Evolutionary conservation across 1,284 basidiomycete species (phyloP).

Genomic region (Rhizoctonia solani): DNA sequence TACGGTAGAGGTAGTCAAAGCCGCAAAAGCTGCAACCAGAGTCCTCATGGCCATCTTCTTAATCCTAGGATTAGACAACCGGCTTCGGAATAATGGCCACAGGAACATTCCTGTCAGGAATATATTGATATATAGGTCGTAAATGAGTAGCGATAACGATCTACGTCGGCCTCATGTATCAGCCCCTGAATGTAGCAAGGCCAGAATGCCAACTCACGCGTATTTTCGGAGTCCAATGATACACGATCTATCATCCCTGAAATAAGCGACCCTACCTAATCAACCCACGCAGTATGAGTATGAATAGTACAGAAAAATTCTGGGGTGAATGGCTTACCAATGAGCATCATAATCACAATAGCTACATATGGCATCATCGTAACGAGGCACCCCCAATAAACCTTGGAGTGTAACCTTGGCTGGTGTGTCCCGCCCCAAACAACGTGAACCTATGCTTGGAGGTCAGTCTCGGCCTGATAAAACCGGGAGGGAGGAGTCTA

Average conservation of each 20-base stretch:
- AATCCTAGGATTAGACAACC: constrained; percentile 47
- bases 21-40: constrained; percentile 47
- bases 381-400: constrained; percentile 47
- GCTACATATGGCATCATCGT: constrained; percentile 46
- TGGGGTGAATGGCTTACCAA: constrained; percentile 41
- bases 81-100: constrained; percentile 50
- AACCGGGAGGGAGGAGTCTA: constrained; percentile 35
- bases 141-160: constrained; percentile 50
- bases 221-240: constrained; percentile 51
- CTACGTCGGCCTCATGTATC: constrained; percentile 33
- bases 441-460: constrained; percentile 46
- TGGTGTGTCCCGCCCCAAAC: constrained; percentile 44
- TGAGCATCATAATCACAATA: constrained; percentile 46
- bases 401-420: constrained; percentile 44
- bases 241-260: constrained; percentile 48
- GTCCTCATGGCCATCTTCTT: constrained; percentile 51
- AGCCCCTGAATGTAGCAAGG: not conserved
- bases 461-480: constrained; percentile 8
- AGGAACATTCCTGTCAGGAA: constrained; percentile 54
- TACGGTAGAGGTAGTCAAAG: constrained; percentile 48
- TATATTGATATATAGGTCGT: constrained; percentile 53
- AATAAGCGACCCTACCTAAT: constrained; percentile 48
- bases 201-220: constrained; percentile 41
- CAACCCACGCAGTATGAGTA: no score
- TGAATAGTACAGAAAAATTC: not conserved